Base-by-base conservation (phyloP, 345 rosid genomes). In the Boechera stricta region DNA sequence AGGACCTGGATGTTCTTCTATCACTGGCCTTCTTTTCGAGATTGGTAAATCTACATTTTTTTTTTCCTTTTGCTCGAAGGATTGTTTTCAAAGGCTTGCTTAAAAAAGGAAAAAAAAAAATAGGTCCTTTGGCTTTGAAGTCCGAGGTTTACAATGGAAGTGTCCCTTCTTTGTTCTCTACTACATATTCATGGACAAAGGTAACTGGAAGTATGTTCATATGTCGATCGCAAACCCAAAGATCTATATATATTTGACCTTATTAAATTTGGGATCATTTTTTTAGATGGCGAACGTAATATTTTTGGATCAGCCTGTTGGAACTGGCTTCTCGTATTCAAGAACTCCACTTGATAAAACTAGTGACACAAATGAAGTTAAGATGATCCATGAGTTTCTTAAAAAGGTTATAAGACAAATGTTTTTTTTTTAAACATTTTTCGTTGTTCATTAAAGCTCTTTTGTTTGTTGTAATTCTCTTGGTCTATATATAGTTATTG, bases 251-350 rank as follows among this genome's bases (percentile, higher is more conserved):
- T 21, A 1, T 1, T 21, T 52, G 13, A 24, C 7, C 21, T 6
- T 2, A 32, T 15, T 1, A 21, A 21, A 6, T 61, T 18, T 61
- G 21, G 88, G 83, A 35, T 85, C 74, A 69, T 86, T 85, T 28
- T 84, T 11, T 71, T 55, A 87, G 92, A 79, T 78, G 26, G 81
- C 91, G 2, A 90, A 83, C 81, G 78, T 92, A 51, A 76, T 89
- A 72, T 87, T 82, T 60, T 61, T 90, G 21, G 98, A 90, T 75
- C 81, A 85, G 33, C 98, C 96, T 5, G 88, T 85, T 5, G 89
- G 92, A 53, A 65, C 90, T 26, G 98, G 96, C 29, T 92, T 86
- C 85, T 90, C 98, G 3, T 92, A 84, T 39, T 76, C 88, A 18
- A 76, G 53, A 79, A 83, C 77, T 68, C 39, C 55, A 8, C 10